These are phyloP conservation scores for Gyrodon lividus DNA, from an alignment of 768 basidiomycete species.

Conservation along the genomic window DNA sequence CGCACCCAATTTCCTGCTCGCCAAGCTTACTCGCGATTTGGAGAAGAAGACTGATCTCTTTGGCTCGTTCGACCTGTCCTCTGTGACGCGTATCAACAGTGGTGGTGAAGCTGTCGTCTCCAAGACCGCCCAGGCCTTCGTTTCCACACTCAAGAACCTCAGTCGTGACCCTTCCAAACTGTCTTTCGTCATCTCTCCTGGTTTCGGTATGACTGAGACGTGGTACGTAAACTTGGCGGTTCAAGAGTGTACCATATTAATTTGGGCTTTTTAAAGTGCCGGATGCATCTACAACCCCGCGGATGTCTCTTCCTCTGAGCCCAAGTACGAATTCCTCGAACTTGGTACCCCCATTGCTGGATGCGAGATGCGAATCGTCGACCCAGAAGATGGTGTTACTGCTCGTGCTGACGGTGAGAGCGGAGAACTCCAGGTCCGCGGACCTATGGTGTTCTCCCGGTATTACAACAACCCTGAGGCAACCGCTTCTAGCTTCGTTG, in stretches of 20 bases:
- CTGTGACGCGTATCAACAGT: slow-evolving; percentile 36
- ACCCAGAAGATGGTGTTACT: slow-evolving; percentile 22
- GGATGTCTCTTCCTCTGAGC: slow-evolving; percentile 13
- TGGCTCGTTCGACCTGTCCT: slow-evolving; percentile 33
- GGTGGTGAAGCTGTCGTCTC: slow-evolving; percentile 43
- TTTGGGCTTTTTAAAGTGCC: slow-evolving; percentile 18
- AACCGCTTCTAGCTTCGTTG: slow-evolving; percentile 44
- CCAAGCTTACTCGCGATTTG: slow-evolving; percentile 37
- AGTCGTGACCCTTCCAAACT: slow-evolving; percentile 12
- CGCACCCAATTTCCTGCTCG: slow-evolving; percentile 42
- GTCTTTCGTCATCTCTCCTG: slow-evolving; percentile 27
- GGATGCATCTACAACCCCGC: slow-evolving; percentile 36
- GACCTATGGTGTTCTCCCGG: slow-evolving; percentile 38
- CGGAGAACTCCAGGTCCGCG: slow-evolving; percentile 41
- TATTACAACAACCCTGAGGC: slow-evolving; percentile 49
- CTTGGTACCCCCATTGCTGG: slow-evolving; percentile 27
- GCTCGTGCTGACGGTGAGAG: slow-evolving; percentile 28
- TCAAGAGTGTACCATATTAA: neutral
- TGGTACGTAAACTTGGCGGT: slow-evolving; percentile 18
- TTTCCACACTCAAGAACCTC: slow-evolving; percentile 28
- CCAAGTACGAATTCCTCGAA: slow-evolving; percentile 35
- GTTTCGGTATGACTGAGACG: slow-evolving; percentile 47
- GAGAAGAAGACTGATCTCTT: slow-evolving; percentile 19
- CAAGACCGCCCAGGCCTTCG: slow-evolving; percentile 36
- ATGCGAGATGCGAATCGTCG: slow-evolving; percentile 35